These are phyloP conservation scores for Nidularia pulvinata DNA, from an alignment of 768 basidiomycete species.

Conservation along the genomic window DNA sequence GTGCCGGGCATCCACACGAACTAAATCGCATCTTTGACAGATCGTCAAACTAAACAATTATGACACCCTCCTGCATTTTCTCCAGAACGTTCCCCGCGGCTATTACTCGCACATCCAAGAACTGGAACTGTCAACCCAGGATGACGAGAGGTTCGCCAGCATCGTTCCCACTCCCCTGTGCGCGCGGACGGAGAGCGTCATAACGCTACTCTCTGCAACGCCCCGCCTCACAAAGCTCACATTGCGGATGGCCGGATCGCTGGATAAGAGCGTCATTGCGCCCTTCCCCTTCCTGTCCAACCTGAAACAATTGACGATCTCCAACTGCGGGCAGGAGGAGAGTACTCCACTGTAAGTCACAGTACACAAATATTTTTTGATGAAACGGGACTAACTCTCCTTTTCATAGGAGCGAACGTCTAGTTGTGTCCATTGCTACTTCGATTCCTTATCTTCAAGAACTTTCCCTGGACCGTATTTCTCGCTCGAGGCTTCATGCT, in stretches of 20 bases:
- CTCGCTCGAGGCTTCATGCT: slow-evolving; percentile 67
- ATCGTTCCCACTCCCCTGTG: slow-evolving; percentile 10
- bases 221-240: slow-evolving; percentile 45
- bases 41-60: slow-evolving; percentile 46
- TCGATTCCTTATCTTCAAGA: slow-evolving; percentile 53
- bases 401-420: slow-evolving; percentile 57
- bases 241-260: slow-evolving; percentile 45
- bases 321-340: slow-evolving; percentile 41
- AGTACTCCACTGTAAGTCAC: slow-evolving; percentile 40
- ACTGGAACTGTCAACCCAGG: slow-evolving; percentile 45
- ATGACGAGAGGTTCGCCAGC: slow-evolving; percentile 6
- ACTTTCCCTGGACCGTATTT: slow-evolving; percentile 61
- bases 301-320: slow-evolving; percentile 45
- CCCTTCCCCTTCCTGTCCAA: slow-evolving; percentile 42
- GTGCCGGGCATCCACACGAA: neutral
- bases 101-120: slow-evolving; percentile 54
- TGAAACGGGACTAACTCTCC: slow-evolving; percentile 8
- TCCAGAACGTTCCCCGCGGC: slow-evolving; percentile 50
- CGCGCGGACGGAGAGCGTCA: slow-evolving; percentile 41
- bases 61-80: slow-evolving; percentile 49
- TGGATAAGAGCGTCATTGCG: slow-evolving; percentile 46
- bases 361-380: neutral
- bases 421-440: slow-evolving; percentile 68
- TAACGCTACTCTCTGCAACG: slow-evolving; percentile 47
- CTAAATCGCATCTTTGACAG: slow-evolving; percentile 16